These are phyloP conservation scores for Scedosporium minutisporum DNA, from an alignment of 2,329 filamentous ascomycete species.

Conservation along the genomic window DNA sequence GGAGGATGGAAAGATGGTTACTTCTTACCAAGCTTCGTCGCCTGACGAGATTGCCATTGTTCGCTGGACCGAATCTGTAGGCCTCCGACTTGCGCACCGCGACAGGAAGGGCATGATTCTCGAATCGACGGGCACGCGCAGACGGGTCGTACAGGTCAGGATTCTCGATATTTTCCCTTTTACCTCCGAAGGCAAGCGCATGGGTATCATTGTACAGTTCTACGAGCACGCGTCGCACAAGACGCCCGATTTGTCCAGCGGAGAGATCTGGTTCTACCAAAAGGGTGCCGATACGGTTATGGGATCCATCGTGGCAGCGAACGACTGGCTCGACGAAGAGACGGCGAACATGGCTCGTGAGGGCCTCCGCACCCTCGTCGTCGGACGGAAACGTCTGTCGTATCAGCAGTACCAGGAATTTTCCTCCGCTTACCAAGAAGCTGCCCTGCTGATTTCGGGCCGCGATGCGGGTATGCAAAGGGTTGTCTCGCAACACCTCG, in stretches of 20 bases:
- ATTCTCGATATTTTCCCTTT: constrained; percentile 96
- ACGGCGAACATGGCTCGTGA: constrained; percentile 99
- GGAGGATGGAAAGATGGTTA: constrained; percentile 65
- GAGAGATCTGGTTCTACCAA: constrained; percentile 97
- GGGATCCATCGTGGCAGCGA: constrained; percentile 87
- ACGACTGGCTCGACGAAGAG: constrained; percentile 98
- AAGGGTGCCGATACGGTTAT: constrained; percentile 98
- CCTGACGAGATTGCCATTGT: constrained; percentile 98
- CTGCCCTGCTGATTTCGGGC: constrained; percentile 67
- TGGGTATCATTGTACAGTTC: constrained; percentile 94
- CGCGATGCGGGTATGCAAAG: constrained; percentile 75
- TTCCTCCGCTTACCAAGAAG: constrained; percentile 61
- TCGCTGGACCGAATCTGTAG: constrained; percentile 87
- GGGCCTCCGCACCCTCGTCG: constrained; percentile 84
- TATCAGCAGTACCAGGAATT: constrained; percentile 74
- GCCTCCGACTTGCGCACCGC: constrained; percentile 71
- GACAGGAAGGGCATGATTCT: constrained; percentile 81
- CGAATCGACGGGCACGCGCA: constrained; percentile 64
- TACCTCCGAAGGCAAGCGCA: constrained; percentile 93
- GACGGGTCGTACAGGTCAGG: constrained; percentile 69
- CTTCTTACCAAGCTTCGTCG: constrained; percentile 90
- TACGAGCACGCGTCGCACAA: constrained; percentile 43
- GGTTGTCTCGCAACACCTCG: constrained; percentile 71
- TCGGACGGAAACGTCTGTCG: constrained; percentile 84
- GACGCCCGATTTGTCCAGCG: constrained; percentile 38